A percentile compares a stretch with the other conserved stretches of the same genome.
Evolutionary conservation across 2,329 filamentous ascomycete species (phyloP).

Genomic region (Fusarium phyllophilum): DNA sequence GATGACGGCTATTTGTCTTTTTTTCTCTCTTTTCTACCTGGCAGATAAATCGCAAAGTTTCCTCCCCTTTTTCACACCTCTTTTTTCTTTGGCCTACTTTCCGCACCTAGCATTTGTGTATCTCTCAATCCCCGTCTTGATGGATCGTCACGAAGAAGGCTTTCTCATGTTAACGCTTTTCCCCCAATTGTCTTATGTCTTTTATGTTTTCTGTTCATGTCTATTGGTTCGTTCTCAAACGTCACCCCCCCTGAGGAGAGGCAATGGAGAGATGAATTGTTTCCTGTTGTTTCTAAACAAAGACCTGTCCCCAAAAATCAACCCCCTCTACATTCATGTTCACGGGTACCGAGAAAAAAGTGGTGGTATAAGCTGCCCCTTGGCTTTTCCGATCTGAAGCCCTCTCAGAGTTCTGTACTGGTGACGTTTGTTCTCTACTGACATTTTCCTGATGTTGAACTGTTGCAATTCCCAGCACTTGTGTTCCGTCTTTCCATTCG

Average conservation of each 20-base stretch:
- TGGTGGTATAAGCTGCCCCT: conserved; percentile 3
- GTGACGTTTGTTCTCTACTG: conserved; percentile 5
- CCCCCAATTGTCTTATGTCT: conserved; percentile 30
- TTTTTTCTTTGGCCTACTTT: conserved; percentile 25
- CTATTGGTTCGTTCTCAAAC: conserved; percentile 33
- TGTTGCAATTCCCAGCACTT: background rate
- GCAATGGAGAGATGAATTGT: conserved; percentile 27
- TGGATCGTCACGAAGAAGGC: conserved; percentile 47
- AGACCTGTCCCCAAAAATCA: conserved; percentile 11
- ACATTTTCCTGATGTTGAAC: background rate
- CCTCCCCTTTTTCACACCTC: conserved; percentile 26
- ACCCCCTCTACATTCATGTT: conserved; percentile 30
- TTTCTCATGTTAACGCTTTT: conserved; percentile 39
- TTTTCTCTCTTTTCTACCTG: conserved; percentile 38
- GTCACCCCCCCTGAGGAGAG: conserved; percentile 11
- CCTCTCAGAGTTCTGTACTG: background rate
- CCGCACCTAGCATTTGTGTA: conserved; percentile 38
- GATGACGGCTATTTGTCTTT: conserved; percentile 38
- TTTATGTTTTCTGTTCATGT: conserved; percentile 37
- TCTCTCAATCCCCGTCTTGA: conserved; percentile 33
- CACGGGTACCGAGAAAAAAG: conserved; percentile 9
- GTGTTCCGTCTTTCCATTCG: background rate
- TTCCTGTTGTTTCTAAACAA: conserved; percentile 24
- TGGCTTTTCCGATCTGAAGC: background rate
- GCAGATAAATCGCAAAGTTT: conserved; percentile 46